A percentile compares a stretch with the other conserved stretches of the same genome.
Conservation (phyloP, 345 rosid genomes). For the Eutrema japonicum region DNA sequence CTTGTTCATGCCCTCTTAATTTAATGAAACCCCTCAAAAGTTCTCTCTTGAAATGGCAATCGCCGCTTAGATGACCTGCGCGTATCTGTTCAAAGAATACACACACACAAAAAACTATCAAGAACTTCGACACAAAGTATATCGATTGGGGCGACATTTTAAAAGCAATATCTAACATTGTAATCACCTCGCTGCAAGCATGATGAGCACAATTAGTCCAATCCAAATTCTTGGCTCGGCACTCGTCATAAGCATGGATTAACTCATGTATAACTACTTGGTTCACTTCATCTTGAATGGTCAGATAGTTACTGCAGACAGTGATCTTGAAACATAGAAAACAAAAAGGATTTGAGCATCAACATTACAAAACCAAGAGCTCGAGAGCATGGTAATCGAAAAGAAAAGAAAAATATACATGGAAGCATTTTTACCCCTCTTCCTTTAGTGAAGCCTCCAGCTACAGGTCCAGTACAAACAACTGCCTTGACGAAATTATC, state of each 20-base stretch:
- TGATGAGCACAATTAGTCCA: conserved; percentile 94
- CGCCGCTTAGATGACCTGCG: conserved; percentile 90
- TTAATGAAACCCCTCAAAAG: conserved; percentile 74
- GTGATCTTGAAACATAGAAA: conserved; percentile 53
- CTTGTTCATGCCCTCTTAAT: conserved; percentile 90
- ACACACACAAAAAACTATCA: neutral
- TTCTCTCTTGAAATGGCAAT: conserved; percentile 91
- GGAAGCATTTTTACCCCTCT: conserved; percentile 56
- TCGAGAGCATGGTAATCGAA: conserved; percentile 1
- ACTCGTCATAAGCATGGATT: conserved; percentile 90
- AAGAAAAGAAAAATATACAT: neutral
- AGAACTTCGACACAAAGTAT: neutral
- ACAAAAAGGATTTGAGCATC: conserved; percentile 2
- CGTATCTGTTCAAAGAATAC: conserved; percentile 62
- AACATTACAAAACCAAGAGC: conserved; percentile 25
- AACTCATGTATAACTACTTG: conserved; percentile 88
- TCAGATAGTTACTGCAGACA: conserved; percentile 80
- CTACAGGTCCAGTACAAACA: conserved; percentile 53
- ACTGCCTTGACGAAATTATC: conserved; percentile 80
- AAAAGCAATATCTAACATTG: conserved; percentile 13
- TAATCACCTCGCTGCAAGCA: conserved; percentile 90
- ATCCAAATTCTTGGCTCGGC: conserved; percentile 83
- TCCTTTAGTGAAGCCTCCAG: conserved; percentile 72
- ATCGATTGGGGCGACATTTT: neutral
- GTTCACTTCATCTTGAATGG: conserved; percentile 78